Base-by-base conservation (phyloP, 768 basidiomycete species). In the Auricularia sp. region DNA sequence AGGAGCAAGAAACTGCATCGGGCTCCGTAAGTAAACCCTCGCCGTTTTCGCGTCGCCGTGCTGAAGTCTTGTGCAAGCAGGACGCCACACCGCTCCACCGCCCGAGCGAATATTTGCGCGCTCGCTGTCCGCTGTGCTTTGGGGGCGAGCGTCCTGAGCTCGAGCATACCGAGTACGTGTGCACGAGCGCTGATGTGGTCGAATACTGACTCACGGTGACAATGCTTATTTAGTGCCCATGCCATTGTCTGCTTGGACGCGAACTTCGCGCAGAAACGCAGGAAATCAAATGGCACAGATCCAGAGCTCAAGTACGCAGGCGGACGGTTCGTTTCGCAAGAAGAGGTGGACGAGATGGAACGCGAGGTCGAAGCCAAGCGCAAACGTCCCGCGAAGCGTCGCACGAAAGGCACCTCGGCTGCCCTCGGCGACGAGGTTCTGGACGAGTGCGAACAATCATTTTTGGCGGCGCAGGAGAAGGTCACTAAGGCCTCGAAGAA, bases 401-500 rank as follows among this genome's bases (percentile, higher is more conserved):
- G 58, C 11, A 29, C 11, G 36, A 14, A 12, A 3, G 47, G 42
- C 6, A 42, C 34, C 6, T 29, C 53, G 5, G 33, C 51, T 6
- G 16, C n/a, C 6, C 29, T 64, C n/a, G 29, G 18, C 36, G 59
- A 64, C n/a, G 64, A 64, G 16, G 14, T 74, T 7, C 69, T 80
- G 2, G 74, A 79, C 36, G 67, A 69, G 1, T 80, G 79, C 29
- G 60, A 79, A 62, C 70, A 70, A 1, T 72, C 2, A 3, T 64
- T 64, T 36, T n/a, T 39, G 3, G 64, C 56, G 6, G 64, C 64
- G n/a, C 64, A 64, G 3, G 64, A 64, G 33, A 59, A 59, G 56
- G 59, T 56, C 14, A 59, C 36, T 12, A 75, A 73, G 64, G 75
- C 73, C 0, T 64, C 64, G 3, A 69, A 36, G 34, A 61, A 42